Conservation (phyloP, 768 basidiomycete genomes). For the Phanerodontia chrysosporium region DNA sequence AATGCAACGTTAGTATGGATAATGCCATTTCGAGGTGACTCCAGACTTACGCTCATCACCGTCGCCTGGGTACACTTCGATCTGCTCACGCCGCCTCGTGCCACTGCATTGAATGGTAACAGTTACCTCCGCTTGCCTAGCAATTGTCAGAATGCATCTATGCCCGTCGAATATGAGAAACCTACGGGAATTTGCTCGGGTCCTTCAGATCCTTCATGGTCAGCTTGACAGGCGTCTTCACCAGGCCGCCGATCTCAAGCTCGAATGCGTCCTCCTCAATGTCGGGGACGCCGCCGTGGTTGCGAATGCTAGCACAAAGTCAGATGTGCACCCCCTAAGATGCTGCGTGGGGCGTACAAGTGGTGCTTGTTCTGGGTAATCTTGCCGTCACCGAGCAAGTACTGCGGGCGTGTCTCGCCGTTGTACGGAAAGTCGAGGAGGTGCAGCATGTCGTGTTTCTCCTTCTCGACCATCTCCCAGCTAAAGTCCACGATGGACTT, state of each 20-base stretch:
- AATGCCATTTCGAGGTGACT: neutral
- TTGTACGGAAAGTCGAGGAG: constrained; percentile 55
- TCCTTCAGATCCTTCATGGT: constrained; percentile 47
- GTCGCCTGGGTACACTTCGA: constrained; percentile 48
- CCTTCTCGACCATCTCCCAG: constrained; percentile 48
- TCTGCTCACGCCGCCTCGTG: constrained; percentile 49
- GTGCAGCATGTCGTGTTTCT: constrained; percentile 48
- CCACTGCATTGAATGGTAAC: constrained; percentile 55
- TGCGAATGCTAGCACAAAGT: constrained; percentile 39
- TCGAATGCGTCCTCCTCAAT: constrained; percentile 43
- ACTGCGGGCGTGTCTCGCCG: constrained; percentile 43
- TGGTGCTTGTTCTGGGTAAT: constrained; percentile 46
- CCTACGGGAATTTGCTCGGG: constrained; percentile 42
- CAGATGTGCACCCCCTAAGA: too few relatives aligned
- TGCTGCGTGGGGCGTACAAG: constrained; percentile 44
- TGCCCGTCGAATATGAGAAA: neutral
- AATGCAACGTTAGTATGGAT: neutral
- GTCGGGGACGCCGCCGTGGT: constrained; percentile 50
- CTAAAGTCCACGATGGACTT: constrained; percentile 42
- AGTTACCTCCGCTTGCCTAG: constrained; percentile 43
- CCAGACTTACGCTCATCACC: constrained; percentile 41
- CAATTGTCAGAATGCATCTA: neutral
- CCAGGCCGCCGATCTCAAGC: constrained; percentile 50
- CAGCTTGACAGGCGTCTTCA: constrained; percentile 40
- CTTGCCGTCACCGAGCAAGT: constrained; percentile 38